Evolutionary conservation across 2,329 filamentous ascomycete species (phyloP).

Genomic region (Graphiopsis chlorocephala): DNA sequence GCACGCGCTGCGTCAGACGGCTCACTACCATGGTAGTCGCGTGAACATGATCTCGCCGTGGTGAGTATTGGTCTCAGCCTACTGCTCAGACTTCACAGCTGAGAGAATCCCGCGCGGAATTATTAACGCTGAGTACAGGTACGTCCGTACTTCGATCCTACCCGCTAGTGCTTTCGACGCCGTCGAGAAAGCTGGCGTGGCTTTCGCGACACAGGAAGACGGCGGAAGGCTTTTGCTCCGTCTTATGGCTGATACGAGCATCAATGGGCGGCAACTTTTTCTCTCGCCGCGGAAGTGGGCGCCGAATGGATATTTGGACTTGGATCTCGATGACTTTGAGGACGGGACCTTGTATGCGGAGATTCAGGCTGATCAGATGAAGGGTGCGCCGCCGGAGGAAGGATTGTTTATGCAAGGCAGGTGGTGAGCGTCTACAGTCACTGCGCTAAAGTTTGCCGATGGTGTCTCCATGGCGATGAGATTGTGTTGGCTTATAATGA

Average conservation of each 20-base stretch:
- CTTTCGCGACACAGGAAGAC: slow-evolving; percentile 29
- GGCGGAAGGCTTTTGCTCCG: slow-evolving; percentile 28
- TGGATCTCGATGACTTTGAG: slow-evolving; percentile 5
- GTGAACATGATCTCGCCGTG: slow-evolving; percentile 40
- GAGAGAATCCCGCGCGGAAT: neutral
- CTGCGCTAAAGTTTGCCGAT: neutral
- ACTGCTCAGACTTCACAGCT: neutral
- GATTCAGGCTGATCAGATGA: slow-evolving; percentile 7
- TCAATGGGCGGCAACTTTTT: slow-evolving; percentile 37
- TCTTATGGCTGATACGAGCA: slow-evolving; percentile 25
- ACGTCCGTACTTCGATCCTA: slow-evolving; percentile 35
- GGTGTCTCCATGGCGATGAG: neutral
- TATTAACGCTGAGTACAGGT: slow-evolving; percentile 25
- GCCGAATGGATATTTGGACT: slow-evolving; percentile 33
- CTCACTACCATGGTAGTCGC: slow-evolving; percentile 33
- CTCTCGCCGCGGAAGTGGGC: slow-evolving; percentile 35
- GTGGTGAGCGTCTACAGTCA: neutral
- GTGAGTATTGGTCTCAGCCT: slow-evolving; percentile 21
- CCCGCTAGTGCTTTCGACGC: slow-evolving; percentile 28
- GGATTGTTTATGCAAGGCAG: slow-evolving; percentile 4
- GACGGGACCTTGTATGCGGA: neutral
- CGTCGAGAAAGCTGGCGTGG: slow-evolving; percentile 28
- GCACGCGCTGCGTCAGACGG: slow-evolving; percentile 35
- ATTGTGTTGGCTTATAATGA: neutral
- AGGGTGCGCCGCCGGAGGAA: slow-evolving; percentile 7